These are phyloP conservation scores for Cronartium quercuum DNA, from an alignment of 1,284 basidiomycete species.

Conservation along the genomic window DNA sequence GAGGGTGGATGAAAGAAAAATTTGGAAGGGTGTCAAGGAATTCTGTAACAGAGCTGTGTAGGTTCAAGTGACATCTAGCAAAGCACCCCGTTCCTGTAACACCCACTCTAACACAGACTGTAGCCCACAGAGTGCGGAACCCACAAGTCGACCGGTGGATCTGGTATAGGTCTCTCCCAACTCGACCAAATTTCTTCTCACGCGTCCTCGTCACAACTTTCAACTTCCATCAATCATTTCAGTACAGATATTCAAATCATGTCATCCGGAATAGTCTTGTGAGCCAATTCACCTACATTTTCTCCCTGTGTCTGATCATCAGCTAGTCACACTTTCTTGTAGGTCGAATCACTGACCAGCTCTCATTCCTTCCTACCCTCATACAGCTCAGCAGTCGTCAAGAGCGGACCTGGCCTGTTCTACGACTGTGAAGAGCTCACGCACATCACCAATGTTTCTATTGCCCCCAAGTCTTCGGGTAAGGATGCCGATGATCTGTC, in stretches of 20 bases:
- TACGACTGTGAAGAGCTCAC: constrained; percentile 33
- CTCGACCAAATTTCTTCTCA: background rate
- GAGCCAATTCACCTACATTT: background rate
- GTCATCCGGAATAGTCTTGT: background rate
- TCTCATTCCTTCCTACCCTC: background rate
- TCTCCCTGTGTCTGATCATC: background rate
- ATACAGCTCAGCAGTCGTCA: constrained; percentile 33
- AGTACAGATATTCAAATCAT: background rate
- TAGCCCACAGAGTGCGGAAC: background rate
- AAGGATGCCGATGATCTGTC: background rate
- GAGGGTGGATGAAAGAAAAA: background rate
- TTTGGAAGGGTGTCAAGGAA: background rate
- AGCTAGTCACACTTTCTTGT: too few species aligned
- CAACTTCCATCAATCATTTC: background rate
- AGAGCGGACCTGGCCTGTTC: constrained; percentile 20
- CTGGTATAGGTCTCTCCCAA: background rate
- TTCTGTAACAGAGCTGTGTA: too few species aligned
- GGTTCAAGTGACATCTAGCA: background rate
- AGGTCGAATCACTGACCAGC: background rate
- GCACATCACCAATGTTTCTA: constrained; percentile 33
- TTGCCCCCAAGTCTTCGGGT: background rate
- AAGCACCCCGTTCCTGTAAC: background rate
- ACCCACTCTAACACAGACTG: background rate
- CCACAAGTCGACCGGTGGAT: background rate
- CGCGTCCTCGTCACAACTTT: background rate